A percentile compares a stretch with the other conserved stretches of the same genome.
Conservation (phyloP, 306 rosid species). For the Acacia acuminata region DNA sequence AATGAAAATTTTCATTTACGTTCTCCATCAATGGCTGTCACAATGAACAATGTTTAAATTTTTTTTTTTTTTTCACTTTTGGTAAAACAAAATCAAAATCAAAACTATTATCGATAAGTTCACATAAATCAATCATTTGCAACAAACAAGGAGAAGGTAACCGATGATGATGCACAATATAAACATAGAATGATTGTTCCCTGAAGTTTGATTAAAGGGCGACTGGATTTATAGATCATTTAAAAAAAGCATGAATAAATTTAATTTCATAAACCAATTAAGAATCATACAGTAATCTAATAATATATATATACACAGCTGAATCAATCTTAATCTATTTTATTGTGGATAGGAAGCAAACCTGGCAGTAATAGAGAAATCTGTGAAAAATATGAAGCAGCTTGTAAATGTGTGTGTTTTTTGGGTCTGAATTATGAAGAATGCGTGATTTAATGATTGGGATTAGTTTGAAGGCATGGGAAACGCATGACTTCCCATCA, state of each 20-base stretch:
- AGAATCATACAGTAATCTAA: background rate
- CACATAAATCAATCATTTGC: background rate
- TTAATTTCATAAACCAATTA: background rate
- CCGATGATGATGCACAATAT: background rate
- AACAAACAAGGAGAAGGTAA: background rate
- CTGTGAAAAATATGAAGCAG: background rate
- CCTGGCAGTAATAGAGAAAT: background rate
- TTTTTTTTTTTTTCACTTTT: too few species aligned
- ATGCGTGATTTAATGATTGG: background rate
- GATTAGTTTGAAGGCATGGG: slow-evolving; percentile 10
- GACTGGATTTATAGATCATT: background rate
- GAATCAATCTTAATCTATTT: background rate
- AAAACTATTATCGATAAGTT: background rate
- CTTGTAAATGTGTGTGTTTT: background rate
- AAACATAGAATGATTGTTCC: background rate
- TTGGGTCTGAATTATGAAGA: background rate
- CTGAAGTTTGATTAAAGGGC: background rate
- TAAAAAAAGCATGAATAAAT: background rate
- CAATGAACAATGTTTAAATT: background rate
- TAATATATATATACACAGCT: background rate
- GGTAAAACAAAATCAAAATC: background rate
- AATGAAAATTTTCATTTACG: background rate
- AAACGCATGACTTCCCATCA: slow-evolving; percentile 44
- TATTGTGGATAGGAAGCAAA: background rate
- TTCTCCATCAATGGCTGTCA: background rate